A percentile compares a stretch with the other conserved stretches of the same genome.
Evolutionary conservation across 768 basidiomycete genomes (phyloP).

Genomic region (Phylloporus rhodoxanthus): DNA sequence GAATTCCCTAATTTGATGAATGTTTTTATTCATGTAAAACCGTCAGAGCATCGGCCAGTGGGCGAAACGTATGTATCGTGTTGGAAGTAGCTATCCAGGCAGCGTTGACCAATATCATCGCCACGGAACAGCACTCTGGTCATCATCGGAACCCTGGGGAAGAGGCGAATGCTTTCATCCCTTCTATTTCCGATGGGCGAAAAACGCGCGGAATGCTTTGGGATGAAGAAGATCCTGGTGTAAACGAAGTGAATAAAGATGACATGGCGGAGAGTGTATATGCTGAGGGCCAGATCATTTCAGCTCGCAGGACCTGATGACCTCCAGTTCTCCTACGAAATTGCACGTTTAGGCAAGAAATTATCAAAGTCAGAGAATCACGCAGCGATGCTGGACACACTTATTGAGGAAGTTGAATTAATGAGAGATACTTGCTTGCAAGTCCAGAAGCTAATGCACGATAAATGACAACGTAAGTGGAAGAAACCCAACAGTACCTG

Average conservation of each 20-base stretch:
- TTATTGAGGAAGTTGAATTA: constrained; percentile 92
- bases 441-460: constrained; percentile 55
- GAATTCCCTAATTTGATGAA: no score
- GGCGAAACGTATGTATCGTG: no score
- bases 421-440: constrained; percentile 81
- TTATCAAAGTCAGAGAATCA: constrained; percentile 75
- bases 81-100: constrained; percentile 95
- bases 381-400: constrained; percentile 73
- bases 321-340: constrained; percentile 83
- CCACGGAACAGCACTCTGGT: constrained; percentile 58
- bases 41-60: no score
- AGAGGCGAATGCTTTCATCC: constrained; percentile 3
- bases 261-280: constrained; percentile 18
- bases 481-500: constrained; percentile 45
- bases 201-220: constrained; percentile 30
- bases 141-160: constrained; percentile 13
- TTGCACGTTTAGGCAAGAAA: constrained; percentile 69
- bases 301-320: constrained; percentile 84
- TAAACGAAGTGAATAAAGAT: constrained; percentile 43
- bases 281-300: constrained; percentile 45
- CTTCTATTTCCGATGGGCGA: constrained; percentile 7
- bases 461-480: constrained; percentile 5
- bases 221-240: constrained; percentile 35
- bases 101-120: constrained; percentile 93
- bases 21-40: no score